phyloP scores from a whole-genome alignment of 2,329 filamentous ascomycete genomes.

The Grosmannia serpens region DNA sequence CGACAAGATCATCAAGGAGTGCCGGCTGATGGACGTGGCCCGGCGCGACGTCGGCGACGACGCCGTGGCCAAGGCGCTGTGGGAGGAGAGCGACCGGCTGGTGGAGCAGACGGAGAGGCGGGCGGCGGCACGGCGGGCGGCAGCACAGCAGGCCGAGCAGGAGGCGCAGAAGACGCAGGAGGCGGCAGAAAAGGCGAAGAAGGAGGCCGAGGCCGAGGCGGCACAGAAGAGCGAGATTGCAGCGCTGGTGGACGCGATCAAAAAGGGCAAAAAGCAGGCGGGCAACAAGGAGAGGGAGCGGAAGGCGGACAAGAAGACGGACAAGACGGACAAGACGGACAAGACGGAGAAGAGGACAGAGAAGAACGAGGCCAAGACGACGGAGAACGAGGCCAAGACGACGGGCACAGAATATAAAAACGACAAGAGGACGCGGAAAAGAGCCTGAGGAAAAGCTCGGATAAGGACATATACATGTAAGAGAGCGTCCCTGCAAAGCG shows the following conservation, averaged over 20 bases:
- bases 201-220: constrained; percentile 24
- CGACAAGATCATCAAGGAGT: constrained; percentile 71
- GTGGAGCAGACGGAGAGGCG: constrained; percentile 75
- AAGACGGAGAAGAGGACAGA: background rate
- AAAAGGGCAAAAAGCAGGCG: background rate
- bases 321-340: background rate
- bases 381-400: background rate
- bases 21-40: constrained; percentile 60
- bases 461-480: background rate
- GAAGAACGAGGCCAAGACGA: background rate
- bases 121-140: constrained; percentile 42
- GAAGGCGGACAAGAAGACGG: background rate
- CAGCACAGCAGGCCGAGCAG: constrained; percentile 11
- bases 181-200: constrained; percentile 28
- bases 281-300: background rate
- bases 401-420: too few species aligned
- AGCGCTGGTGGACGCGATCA: background rate
- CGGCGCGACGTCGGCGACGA: constrained; percentile 69
- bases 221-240: constrained; percentile 9
- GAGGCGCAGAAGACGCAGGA: constrained; percentile 20
- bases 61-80: constrained; percentile 68
- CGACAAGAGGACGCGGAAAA: background rate
- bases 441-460: background rate
- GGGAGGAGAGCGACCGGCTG: constrained; percentile 78
- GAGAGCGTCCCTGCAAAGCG: background rate